Evolutionary conservation across 441 rosid species (phyloP).

Genomic region (Daphne laureola): DNA sequence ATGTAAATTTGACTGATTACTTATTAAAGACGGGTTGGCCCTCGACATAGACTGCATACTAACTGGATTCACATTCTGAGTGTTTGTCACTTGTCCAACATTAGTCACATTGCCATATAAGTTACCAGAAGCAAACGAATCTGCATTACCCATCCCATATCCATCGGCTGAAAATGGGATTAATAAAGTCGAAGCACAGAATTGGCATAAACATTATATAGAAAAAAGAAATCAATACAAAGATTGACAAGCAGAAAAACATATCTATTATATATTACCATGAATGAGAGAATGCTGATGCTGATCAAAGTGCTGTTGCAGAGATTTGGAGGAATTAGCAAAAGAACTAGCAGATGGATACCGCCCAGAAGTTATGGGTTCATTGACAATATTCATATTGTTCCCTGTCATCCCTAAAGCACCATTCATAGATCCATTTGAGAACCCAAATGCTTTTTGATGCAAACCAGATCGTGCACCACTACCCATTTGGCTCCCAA

Average conservation of each 20-base stretch:
- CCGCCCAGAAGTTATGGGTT: constrained; percentile 52
- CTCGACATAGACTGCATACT: constrained; percentile 60
- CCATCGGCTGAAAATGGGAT: constrained; percentile 67
- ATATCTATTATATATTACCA: constrained; percentile 33
- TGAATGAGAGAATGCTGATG: constrained; percentile 59
- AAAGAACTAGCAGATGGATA: constrained; percentile 36
- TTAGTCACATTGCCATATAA: constrained; percentile 57
- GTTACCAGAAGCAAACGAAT: constrained; percentile 65
- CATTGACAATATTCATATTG: constrained; percentile 52
- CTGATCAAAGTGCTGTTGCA: constrained; percentile 65
- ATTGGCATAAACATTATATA: background rate
- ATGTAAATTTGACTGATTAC: constrained; percentile 45
- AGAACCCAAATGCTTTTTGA: constrained; percentile 66
- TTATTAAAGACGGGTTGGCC: constrained; percentile 42
- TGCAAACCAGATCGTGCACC: constrained; percentile 77
- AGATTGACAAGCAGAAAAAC: constrained; percentile 5
- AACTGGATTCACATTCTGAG: constrained; percentile 51
- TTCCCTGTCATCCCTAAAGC: constrained; percentile 66
- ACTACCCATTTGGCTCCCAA: constrained; percentile 81
- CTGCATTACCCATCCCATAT: constrained; percentile 54
- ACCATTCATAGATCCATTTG: constrained; percentile 63
- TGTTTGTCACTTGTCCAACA: constrained; percentile 52
- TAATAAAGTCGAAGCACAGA: background rate
- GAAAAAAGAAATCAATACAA: background rate
- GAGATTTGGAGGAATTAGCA: constrained; percentile 57